Evolutionary conservation across 768 basidiomycete species (phyloP).

Genomic region (Obba rivulosa): DNA sequence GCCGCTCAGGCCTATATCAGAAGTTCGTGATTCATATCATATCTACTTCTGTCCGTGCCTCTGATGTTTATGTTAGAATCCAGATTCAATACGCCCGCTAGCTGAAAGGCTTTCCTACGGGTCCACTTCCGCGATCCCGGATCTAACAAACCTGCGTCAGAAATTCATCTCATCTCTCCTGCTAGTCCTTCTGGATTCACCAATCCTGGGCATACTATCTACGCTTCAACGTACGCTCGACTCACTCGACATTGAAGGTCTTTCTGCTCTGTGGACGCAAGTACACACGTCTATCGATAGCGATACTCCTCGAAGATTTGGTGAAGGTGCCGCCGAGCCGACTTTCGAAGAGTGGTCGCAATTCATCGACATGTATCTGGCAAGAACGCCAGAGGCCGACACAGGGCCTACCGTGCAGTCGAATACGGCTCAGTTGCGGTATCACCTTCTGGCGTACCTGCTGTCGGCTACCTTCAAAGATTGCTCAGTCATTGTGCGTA

Average conservation of each 20-base stretch:
- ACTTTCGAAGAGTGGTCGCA: slow-evolving; percentile 57
- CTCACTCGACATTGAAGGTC: slow-evolving; percentile 79
- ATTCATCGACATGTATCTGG: slow-evolving; percentile 53
- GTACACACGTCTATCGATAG: slow-evolving; percentile 3
- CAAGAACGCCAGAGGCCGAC: slow-evolving; percentile 32
- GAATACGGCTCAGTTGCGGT: slow-evolving; percentile 38
- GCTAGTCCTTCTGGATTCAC: slow-evolving; percentile 42
- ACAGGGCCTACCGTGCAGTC: slow-evolving; percentile 19
- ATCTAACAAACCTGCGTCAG: slow-evolving; percentile 33
- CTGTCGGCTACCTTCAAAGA: slow-evolving; percentile 96
- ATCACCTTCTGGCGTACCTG: slow-evolving; percentile 69
- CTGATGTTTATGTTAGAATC: slow-evolving; percentile 1
- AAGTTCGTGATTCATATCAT: slow-evolving; percentile 18
- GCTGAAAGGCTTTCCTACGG: slow-evolving; percentile 12
- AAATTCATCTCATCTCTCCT: slow-evolving; percentile 47
- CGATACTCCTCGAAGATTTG: slow-evolving; percentile 8
- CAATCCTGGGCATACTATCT: slow-evolving; percentile 49
- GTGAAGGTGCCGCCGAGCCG: slow-evolving; percentile 39
- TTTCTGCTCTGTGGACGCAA: slow-evolving; percentile 31
- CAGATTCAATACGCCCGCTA: slow-evolving; percentile 15
- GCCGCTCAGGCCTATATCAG: slow-evolving; percentile 56
- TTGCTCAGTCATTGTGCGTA: slow-evolving; percentile 68
- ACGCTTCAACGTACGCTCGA: slow-evolving; percentile 74
- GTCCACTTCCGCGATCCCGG: slow-evolving; percentile 1
- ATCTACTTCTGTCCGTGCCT: background rate